These are phyloP conservation scores for Saturnispora hagleri DNA, from an alignment of 805 yeast species.

Conservation along the genomic window DNA sequence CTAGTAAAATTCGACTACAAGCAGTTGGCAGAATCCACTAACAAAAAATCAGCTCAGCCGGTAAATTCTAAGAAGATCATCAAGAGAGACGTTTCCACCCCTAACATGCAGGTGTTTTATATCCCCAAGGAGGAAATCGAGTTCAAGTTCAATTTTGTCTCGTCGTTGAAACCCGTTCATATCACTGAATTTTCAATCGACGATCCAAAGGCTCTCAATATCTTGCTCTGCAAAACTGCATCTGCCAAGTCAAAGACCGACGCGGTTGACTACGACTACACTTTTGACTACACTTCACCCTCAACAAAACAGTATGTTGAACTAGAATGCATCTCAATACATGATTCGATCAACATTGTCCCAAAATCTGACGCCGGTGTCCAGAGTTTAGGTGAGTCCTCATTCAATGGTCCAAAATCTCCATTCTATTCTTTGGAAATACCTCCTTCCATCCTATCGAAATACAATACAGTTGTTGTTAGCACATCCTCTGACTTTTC, in stretches of 20 bases:
- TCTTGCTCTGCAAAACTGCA: slow-evolving; percentile 24
- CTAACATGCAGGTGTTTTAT: slow-evolving; percentile 28
- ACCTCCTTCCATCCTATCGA: slow-evolving; percentile 29
- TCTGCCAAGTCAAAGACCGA: slow-evolving; percentile 13
- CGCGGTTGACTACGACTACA: slow-evolving; percentile 12
- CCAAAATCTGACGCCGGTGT: slow-evolving; percentile 42
- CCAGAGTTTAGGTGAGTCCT: slow-evolving; percentile 39
- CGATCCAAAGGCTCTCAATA: slow-evolving; percentile 22
- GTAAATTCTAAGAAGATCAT: slow-evolving; percentile 14
- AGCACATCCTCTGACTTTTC: slow-evolving; percentile 26
- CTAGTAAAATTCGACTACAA: slow-evolving; percentile 26
- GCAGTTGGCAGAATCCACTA: slow-evolving; percentile 25
- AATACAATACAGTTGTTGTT: slow-evolving; percentile 44
- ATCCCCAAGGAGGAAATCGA: slow-evolving; percentile 24
- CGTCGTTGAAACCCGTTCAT: slow-evolving; percentile 23
- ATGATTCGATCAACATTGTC: slow-evolving; percentile 29
- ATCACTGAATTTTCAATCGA: slow-evolving; percentile 13
- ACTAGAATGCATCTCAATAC: slow-evolving; percentile 39
- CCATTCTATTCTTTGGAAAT: slow-evolving; percentile 45
- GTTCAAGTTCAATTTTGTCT: slow-evolving; percentile 24
- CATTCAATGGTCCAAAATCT: slow-evolving; percentile 37
- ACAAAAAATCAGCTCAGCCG: slow-evolving; percentile 23
- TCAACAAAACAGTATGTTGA: slow-evolving; percentile 30
- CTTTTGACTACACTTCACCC: slow-evolving; percentile 32
- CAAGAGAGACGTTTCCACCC: slow-evolving; percentile 17